Conservation (phyloP, 495 filamentous ascomycete species). For the Penicillium canescens region DNA sequence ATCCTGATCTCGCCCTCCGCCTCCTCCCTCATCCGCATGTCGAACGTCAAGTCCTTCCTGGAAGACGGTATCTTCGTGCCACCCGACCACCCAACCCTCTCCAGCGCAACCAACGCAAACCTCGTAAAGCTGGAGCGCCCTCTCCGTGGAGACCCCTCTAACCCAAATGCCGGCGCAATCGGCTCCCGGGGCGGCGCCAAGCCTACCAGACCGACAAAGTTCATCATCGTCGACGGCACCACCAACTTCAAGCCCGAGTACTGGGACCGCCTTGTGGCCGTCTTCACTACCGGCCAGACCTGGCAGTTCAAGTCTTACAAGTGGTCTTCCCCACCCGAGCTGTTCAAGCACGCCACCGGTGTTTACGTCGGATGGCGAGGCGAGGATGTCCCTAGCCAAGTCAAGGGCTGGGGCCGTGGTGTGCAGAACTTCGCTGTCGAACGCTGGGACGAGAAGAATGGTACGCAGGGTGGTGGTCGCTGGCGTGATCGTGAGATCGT, state of each 20-base stretch:
- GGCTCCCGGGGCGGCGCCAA: conserved; percentile 36
- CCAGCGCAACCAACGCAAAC: conserved; percentile 60
- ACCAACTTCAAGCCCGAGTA: conserved; percentile 98
- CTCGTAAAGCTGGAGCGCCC: conserved; percentile 82
- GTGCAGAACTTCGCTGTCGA: conserved; percentile 76
- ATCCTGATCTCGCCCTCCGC: conserved; percentile 98
- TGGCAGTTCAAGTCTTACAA: conserved; percentile 99
- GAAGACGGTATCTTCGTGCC: conserved; percentile 80
- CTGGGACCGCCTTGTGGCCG: conserved; percentile 92
- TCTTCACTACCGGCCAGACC: conserved; percentile 96
- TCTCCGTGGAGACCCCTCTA: conserved; percentile 53
- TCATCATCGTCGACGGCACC: conserved; percentile 86
- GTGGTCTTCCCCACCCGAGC: conserved; percentile 84
- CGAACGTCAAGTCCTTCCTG: conserved; percentile 95
- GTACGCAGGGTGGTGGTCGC: conserved; percentile 57
- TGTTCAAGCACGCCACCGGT: conserved; percentile 85
- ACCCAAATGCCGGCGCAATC: conserved; percentile 23
- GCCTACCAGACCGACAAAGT: conserved; percentile 72
- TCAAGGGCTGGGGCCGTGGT: conserved; percentile 82
- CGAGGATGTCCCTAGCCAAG: conserved; percentile 72
- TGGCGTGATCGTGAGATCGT: conserved; percentile 94
- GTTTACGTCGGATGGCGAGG: conserved; percentile 91
- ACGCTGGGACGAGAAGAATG: conserved; percentile 66
- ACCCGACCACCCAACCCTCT: conserved; percentile 62
- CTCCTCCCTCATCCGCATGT: conserved; percentile 93